These are phyloP conservation scores for Piper betle DNA, from an alignment of 164 flowering plant genomes.

Conservation along the genomic window DNA sequence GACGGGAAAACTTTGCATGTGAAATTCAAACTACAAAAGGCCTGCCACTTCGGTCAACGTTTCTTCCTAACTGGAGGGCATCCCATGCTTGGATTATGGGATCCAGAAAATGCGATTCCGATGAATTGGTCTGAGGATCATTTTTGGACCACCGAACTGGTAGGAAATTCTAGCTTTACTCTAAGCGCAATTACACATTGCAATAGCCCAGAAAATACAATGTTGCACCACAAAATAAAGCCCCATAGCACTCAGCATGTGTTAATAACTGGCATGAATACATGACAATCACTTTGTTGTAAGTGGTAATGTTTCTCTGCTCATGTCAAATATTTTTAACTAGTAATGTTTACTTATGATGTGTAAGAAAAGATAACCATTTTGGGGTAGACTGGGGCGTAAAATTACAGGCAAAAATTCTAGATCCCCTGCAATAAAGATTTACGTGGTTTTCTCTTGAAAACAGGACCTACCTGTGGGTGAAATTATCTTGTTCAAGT, in stretches of 20 bases:
- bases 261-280: too few relatives aligned
- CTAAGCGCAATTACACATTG: too few relatives aligned
- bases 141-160: constrained; percentile 59
- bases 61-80: constrained; percentile 62
- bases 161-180: constrained; percentile 15
- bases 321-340: too few relatives aligned
- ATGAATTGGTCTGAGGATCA: constrained; percentile 82
- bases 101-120: constrained; percentile 44
- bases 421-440: background rate
- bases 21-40: constrained; percentile 47
- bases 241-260: too few relatives aligned
- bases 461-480: constrained; percentile 55
- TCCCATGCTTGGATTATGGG: constrained; percentile 66
- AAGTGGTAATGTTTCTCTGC: too few relatives aligned
- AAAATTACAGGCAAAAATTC: background rate
- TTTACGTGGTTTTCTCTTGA: background rate
- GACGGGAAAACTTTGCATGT: constrained; percentile 35
- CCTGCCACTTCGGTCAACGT: constrained; percentile 63
- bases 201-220: too few relatives aligned
- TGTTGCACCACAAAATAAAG: too few relatives aligned
- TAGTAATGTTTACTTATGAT: background rate
- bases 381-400: too few relatives aligned
- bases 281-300: too few relatives aligned
- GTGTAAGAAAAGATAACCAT: background rate
- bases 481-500: constrained; percentile 52